These are phyloP conservation scores for Cryptococcus sp. DNA, from an alignment of 1,284 basidiomycete species.

Conservation along the genomic window DNA sequence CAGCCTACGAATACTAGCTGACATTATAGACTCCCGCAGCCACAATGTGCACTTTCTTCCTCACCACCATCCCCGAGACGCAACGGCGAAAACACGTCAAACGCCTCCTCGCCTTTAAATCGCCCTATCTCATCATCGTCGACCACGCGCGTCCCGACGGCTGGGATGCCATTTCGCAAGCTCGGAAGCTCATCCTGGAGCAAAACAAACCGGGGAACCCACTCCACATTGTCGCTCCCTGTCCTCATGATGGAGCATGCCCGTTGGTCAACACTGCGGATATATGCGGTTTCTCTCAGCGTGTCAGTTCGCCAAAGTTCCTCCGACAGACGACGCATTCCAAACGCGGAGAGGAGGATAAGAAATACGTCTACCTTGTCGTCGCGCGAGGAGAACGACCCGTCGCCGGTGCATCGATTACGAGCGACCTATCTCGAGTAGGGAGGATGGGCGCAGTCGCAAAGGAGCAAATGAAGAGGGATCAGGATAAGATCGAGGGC, in stretches of 20 bases:
- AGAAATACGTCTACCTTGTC: slow-evolving; percentile 85
- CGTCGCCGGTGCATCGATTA: background rate
- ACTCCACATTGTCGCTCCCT: slow-evolving; percentile 53
- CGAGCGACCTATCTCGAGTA: slow-evolving; percentile 12
- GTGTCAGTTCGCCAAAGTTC: slow-evolving; percentile 78
- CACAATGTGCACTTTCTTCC: slow-evolving; percentile 77
- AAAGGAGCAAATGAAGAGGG: slow-evolving; percentile 25
- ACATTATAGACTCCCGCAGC: slow-evolving; percentile 50
- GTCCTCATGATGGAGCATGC: slow-evolving; percentile 85
- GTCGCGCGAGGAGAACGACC: slow-evolving; percentile 73
- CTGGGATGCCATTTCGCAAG: slow-evolving; percentile 76
- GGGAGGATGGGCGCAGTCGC: slow-evolving; percentile 29
- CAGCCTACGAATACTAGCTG: slow-evolving; percentile 2
- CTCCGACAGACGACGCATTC: slow-evolving; percentile 82
- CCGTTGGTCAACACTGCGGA: slow-evolving; percentile 56
- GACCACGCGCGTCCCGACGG: slow-evolving; percentile 74
- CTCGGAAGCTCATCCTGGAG: slow-evolving; percentile 67
- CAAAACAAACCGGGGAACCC: slow-evolving; percentile 20
- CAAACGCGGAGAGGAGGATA: slow-evolving; percentile 73
- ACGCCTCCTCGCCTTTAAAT: slow-evolving; percentile 15
- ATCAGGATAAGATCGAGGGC: slow-evolving; percentile 20
- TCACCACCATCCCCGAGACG: slow-evolving; percentile 63
- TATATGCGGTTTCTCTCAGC: slow-evolving; percentile 79
- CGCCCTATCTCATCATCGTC: slow-evolving; percentile 64
- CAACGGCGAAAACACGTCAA: slow-evolving; percentile 48